Evolutionary conservation across 2,329 filamentous ascomycete genomes (phyloP), one percentile per base, ranked within the genome.

Genomic region (Cordyceps farinosa): DNA sequence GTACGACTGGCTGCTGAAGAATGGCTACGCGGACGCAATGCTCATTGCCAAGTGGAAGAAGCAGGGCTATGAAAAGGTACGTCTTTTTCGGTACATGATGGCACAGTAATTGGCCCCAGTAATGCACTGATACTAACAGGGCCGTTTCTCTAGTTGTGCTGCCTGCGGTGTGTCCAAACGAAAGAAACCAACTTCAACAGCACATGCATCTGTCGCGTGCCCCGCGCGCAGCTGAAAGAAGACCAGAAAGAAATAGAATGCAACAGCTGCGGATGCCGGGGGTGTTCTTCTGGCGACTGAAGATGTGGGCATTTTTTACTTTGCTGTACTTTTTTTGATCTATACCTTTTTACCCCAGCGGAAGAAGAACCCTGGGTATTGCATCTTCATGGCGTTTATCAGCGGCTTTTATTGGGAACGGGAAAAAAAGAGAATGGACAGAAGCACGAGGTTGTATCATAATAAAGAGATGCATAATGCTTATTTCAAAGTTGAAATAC

Each of bases 1-100:
- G 27, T 99, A 99, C 77, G 95, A 98, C 69, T 99, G 91, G 89
- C 80, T 98, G 67, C 80, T 99, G 65, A 99, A 99, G 84, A 97
- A 99, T 74, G 88, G 89, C 56, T 98, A 99, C 75, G 95, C 93
- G 5, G 95, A 99, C 77, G 87, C 91, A 52, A 95, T 93, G 80
- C 80, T 99, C 73, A 98, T 99, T 73, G 95, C 95, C 15, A 99
- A 99, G 80, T 99, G 95, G 95, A 99, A 99, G 86, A 99, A 99
- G 81, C 90, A 96, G 72, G 95, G 95, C 17, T 99, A 99, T 72
- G 95, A 99, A 78, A 97, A 98, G 87, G 91, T 91, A 75, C 58
- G 82, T n/a, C 2, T 45, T 36, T 5, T 34, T 22, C 6, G 3
- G 13, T 10, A 29, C 22, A 22, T 22, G 22, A 22, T 22, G 22